Conservation (phyloP, 306 rosid species). For the Canavalia gladiata region DNA sequence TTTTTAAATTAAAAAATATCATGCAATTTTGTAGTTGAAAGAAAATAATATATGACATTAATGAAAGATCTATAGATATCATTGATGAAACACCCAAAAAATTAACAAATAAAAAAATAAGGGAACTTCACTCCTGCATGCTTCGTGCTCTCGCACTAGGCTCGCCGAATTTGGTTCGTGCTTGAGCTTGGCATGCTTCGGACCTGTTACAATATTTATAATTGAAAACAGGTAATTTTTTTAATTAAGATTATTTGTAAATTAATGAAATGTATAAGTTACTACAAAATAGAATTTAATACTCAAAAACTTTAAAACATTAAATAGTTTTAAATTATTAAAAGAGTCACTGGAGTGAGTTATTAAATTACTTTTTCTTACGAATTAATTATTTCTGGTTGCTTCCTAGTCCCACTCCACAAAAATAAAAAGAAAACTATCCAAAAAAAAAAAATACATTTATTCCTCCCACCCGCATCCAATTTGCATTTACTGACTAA, state of each 20-base stretch:
- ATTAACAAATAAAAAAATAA: not conserved
- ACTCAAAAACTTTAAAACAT: not conserved
- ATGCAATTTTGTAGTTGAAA: too few species aligned
- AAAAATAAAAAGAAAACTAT: not conserved
- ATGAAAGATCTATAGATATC: too few species aligned
- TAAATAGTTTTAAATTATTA: not conserved
- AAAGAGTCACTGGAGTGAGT: not conserved
- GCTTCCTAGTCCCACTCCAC: not conserved
- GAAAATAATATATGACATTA: too few species aligned
- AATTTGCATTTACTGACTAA: constrained; percentile 1
- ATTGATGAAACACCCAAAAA: too few species aligned
- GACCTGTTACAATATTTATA: not conserved
- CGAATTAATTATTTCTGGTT: not conserved
- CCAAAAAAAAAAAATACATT: not conserved
- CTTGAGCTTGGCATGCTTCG: not conserved
- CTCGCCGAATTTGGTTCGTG: not conserved
- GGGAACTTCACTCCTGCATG: not conserved
- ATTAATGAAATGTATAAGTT: not conserved
- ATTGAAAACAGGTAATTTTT: not conserved
- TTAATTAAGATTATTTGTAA: too few species aligned
- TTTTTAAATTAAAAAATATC: too few species aligned
- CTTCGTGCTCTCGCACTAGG: not conserved
- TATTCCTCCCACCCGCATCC: too few species aligned
- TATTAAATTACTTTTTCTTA: not conserved
- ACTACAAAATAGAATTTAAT: too few species aligned